phyloP scores from a whole-genome alignment of 129 eudicot genomes.

The Mikania micrantha region DNA sequence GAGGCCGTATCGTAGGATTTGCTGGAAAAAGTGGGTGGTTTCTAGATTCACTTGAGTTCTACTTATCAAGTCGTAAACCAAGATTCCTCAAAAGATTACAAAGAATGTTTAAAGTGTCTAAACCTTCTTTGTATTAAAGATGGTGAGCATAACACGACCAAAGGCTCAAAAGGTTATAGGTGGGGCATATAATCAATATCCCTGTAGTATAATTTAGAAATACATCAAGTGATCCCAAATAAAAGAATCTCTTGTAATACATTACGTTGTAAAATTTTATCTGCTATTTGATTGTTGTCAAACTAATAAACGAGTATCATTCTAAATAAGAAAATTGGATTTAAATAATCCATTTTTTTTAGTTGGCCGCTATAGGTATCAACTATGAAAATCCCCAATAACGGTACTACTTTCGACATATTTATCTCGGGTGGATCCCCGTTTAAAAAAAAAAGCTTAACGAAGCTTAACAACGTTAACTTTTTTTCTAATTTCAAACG shows the following conservation, averaged over 20 bases:
- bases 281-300: neutral
- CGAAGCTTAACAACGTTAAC: too few relatives aligned
- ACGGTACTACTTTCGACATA: too few relatives aligned
- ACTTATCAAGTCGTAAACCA: constrained; percentile 26
- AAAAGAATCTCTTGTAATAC: neutral
- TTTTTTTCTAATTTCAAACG: too few relatives aligned
- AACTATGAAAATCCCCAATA: too few relatives aligned
- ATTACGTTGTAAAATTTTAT: neutral
- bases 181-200: constrained; percentile 8
- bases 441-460: too few relatives aligned
- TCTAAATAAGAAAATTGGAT: too few relatives aligned
- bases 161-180: too few relatives aligned
- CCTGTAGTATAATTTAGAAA: neutral
- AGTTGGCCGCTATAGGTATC: too few relatives aligned
- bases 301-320: neutral
- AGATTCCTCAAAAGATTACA: constrained; percentile 25
- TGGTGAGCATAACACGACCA: neutral
- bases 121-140: constrained; percentile 4
- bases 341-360: too few relatives aligned
- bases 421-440: too few relatives aligned
- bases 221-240: neutral
- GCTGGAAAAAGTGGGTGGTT: constrained; percentile 70
- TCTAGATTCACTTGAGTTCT: constrained; percentile 54
- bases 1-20: too few relatives aligned
- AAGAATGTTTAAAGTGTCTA: constrained; percentile 25